Evolutionary conservation across 2,329 filamentous ascomycete genomes (phyloP).

Genomic region (Paramyrothecium sp.): DNA sequence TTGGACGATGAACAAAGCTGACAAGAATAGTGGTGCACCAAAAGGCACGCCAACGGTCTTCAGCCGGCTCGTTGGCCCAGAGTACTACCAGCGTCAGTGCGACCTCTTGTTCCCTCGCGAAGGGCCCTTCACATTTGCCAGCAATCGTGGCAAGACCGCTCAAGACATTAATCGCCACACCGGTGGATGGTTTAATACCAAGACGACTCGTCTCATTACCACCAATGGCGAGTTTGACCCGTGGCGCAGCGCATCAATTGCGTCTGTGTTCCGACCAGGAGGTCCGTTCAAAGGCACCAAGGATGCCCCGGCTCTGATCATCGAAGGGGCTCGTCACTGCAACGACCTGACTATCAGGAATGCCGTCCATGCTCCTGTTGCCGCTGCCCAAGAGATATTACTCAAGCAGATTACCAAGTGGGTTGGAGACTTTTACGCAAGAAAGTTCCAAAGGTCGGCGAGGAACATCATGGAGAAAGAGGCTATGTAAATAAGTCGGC

Average conservation of each 20-base stretch:
- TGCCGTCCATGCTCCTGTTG: slow-evolving; percentile 36
- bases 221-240: slow-evolving; percentile 60
- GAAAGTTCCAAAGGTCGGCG: not conserved
- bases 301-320: slow-evolving; percentile 48
- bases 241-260: slow-evolving; percentile 54
- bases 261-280: slow-evolving; percentile 49
- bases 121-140: slow-evolving; percentile 48
- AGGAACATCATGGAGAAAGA: too few species aligned
- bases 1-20: slow-evolving; percentile 24
- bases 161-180: slow-evolving; percentile 51
- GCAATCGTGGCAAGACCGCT: slow-evolving; percentile 41
- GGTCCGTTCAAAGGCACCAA: slow-evolving; percentile 48
- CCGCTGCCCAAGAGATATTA: slow-evolving; percentile 12
- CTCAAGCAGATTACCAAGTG: slow-evolving; percentile 50
- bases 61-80: slow-evolving; percentile 46
- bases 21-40: slow-evolving; percentile 41
- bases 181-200: slow-evolving; percentile 51
- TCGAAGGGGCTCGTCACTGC: slow-evolving; percentile 55
- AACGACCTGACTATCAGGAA: slow-evolving; percentile 49
- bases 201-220: slow-evolving; percentile 55
- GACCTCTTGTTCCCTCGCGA: slow-evolving; percentile 51
- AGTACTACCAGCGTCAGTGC: slow-evolving; percentile 58
- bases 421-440: slow-evolving; percentile 47
- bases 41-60: slow-evolving; percentile 41
- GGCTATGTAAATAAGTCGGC: too few species aligned